Percentiles rank a stretch among this genome's conserved stretches.
Evolutionary conservation across 2,329 filamentous ascomycete genomes (phyloP).

Genomic region (Xylariaceae sp.): DNA sequence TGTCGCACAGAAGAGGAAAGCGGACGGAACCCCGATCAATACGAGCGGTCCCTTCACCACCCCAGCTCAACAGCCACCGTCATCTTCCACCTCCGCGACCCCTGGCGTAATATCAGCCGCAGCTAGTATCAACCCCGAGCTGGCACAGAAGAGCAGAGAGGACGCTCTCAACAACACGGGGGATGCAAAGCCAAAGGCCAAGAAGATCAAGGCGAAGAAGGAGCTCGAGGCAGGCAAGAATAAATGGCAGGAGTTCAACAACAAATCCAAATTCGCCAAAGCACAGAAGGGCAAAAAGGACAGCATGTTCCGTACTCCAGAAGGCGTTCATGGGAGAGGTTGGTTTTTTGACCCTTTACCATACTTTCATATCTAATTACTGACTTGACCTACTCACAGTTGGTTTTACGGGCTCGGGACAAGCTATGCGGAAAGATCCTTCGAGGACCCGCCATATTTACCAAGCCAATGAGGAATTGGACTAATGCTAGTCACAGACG

Average conservation of each 20-base stretch:
- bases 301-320: constrained; percentile 95
- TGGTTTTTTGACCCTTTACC: constrained; percentile 38
- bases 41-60: constrained; percentile 45
- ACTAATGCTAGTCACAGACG: constrained; percentile 55
- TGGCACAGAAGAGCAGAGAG: constrained; percentile 58
- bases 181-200: constrained; percentile 80
- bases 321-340: constrained; percentile 88
- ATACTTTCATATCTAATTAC: constrained; percentile 20
- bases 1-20: constrained; percentile 82
- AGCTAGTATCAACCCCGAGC: constrained; percentile 63
- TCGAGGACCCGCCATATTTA: constrained; percentile 85
- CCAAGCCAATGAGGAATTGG: constrained; percentile 76
- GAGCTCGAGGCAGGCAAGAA: constrained; percentile 89
- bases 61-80: constrained; percentile 42
- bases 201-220: constrained; percentile 90
- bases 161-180: constrained; percentile 67
- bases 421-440: constrained; percentile 93
- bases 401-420: constrained; percentile 93
- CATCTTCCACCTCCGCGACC: constrained; percentile 45
- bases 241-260: constrained; percentile 93
- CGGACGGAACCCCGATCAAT: constrained; percentile 72
- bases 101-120: constrained; percentile 62
- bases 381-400: constrained; percentile 61
- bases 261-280: constrained; percentile 75
- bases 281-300: constrained; percentile 74